Base-by-base conservation (phyloP, 2,329 filamentous ascomycete species). In the Coniochaeta ligniaria region DNA sequence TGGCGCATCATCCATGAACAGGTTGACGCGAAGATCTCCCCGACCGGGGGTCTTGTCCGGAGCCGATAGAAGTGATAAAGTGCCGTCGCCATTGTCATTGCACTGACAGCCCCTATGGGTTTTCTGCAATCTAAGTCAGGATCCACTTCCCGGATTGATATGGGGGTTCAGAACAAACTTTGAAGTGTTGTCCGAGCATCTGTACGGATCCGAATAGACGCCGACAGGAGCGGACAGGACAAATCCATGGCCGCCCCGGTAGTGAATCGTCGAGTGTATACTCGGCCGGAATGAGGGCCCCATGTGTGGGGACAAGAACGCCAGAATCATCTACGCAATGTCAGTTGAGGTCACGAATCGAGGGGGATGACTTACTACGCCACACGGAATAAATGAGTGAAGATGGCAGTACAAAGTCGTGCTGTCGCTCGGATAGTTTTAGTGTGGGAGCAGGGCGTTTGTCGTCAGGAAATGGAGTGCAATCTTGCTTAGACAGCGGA, bases 61-160 rank as follows among this genome's bases (percentile, higher is more conserved):
- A 4, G 41, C n/a, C 6, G 41, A 20, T 20, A 66, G 60, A 17
- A 63, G 17, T 5, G 65, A 66, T 8, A 66, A 61, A 2, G 65
- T 67, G 3, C 64, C 65, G 33, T 67, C 64, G n/a, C 56, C n/a
- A 31, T 66, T 67, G 38, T 67, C 66, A 35, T 67, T 67, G 5
- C 66, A 33, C 5, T 22, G 33, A 28, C 50, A 57, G 5, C 62
- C 62, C 9, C 58, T 43, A 31, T 66, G 65, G 14, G n/a, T 12
- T 3, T 20, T 36, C 60, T 65, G 20, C 16, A 6, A 47, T 16
- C 9, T 3, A 26, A 2, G 22, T 47, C 24, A 47, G 43, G 8
- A 12, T 47, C 2, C 16, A 24, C 14, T 26, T 17, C 20, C 11
- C 20, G 17, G 2, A 41, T 9, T 20, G n/a, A 22, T 5, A 45